Conservation (phyloP, 257 asterid genomes). For the Handroanthus guayacan region DNA sequence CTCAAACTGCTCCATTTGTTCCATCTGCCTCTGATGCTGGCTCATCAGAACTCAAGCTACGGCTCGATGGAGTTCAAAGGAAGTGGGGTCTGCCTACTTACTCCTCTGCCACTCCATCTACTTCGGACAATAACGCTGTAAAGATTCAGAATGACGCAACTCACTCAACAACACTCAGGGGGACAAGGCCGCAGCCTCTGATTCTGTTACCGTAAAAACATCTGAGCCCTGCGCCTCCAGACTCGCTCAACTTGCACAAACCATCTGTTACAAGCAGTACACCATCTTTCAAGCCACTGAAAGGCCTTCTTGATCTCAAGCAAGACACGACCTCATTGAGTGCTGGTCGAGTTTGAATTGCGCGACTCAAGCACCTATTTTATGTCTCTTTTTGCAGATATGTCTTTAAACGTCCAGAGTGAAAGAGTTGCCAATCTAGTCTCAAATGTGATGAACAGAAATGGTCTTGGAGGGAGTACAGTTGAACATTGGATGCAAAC, state of each 20-base stretch:
- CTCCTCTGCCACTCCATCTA: slow-evolving; percentile 49
- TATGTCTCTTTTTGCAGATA: slow-evolving; percentile 57
- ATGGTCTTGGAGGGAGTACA: slow-evolving; percentile 48
- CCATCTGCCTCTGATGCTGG: slow-evolving; percentile 42
- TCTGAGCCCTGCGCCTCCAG: slow-evolving; percentile 59
- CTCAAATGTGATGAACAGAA: slow-evolving; percentile 38
- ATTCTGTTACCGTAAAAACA: slow-evolving; percentile 37
- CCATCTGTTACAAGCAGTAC: slow-evolving; percentile 45
- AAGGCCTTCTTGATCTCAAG: slow-evolving; percentile 63
- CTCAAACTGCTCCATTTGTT: slow-evolving; percentile 42
- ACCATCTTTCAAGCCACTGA: slow-evolving; percentile 63
- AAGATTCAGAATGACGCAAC: slow-evolving; percentile 55
- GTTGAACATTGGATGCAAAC: slow-evolving; percentile 32
- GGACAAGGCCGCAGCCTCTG: slow-evolving; percentile 44
- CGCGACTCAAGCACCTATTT: slow-evolving; percentile 43
- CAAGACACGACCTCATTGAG: slow-evolving; percentile 41
- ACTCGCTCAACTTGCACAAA: slow-evolving; percentile 71
- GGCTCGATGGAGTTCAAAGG: slow-evolving; percentile 72
- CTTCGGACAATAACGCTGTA: slow-evolving; percentile 45
- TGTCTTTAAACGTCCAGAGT: slow-evolving; percentile 43
- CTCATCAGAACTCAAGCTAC: slow-evolving; percentile 60
- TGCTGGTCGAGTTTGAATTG: slow-evolving; percentile 35
- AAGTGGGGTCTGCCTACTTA: slow-evolving; percentile 71
- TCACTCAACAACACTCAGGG: no score
- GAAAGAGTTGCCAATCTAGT: slow-evolving; percentile 32